These are phyloP conservation scores for Paraphaeosphaeria sporulosa DNA, from an alignment of 2,329 filamentous ascomycete genomes.

Conservation along the genomic window DNA sequence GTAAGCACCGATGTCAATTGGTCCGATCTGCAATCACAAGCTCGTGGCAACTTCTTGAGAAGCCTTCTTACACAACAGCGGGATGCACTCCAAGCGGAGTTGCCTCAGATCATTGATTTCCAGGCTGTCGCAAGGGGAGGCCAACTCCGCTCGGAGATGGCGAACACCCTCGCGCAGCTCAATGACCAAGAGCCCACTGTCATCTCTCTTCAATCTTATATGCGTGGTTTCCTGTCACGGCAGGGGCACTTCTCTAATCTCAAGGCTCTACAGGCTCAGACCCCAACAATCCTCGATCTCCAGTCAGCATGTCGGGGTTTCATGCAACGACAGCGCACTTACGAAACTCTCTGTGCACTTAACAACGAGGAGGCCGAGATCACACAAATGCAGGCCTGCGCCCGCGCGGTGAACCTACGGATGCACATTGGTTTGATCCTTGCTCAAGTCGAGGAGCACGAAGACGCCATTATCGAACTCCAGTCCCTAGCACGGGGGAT, in stretches of 20 bases:
- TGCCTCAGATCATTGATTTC: slow-evolving; percentile 42
- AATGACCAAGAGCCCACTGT: slow-evolving; percentile 53
- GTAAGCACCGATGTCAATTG: slow-evolving; percentile 52
- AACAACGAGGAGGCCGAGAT: slow-evolving; percentile 72
- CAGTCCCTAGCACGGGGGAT: slow-evolving; percentile 78
- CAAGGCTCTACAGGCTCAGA: slow-evolving; percentile 65
- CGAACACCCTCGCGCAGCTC: slow-evolving; percentile 50
- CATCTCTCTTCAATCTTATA: slow-evolving; percentile 60
- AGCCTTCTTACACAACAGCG: slow-evolving; percentile 38
- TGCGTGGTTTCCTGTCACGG: slow-evolving; percentile 57
- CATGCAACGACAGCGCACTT: slow-evolving; percentile 67
- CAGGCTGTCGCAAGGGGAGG: slow-evolving; percentile 53
- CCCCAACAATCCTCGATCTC: slow-evolving; percentile 64
- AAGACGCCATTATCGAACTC: slow-evolving; percentile 76
- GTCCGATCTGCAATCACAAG: slow-evolving; percentile 54
- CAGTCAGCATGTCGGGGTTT: slow-evolving; percentile 74
- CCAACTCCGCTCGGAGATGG: slow-evolving; percentile 40
- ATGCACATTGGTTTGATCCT: slow-evolving; percentile 77
- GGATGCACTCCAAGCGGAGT: slow-evolving; percentile 42
- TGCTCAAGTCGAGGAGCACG: slow-evolving; percentile 80
- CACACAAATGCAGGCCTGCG: slow-evolving; percentile 74
- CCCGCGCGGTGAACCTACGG: slow-evolving; percentile 80
- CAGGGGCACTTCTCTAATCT: slow-evolving; percentile 55
- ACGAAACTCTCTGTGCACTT: slow-evolving; percentile 72
- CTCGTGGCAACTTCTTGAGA: slow-evolving; percentile 51